Evolutionary conservation across 1,139 yeast genomes (phyloP), one percentile per base, ranked within the genome.

Genomic region (Starmera stellimalicola): DNA sequence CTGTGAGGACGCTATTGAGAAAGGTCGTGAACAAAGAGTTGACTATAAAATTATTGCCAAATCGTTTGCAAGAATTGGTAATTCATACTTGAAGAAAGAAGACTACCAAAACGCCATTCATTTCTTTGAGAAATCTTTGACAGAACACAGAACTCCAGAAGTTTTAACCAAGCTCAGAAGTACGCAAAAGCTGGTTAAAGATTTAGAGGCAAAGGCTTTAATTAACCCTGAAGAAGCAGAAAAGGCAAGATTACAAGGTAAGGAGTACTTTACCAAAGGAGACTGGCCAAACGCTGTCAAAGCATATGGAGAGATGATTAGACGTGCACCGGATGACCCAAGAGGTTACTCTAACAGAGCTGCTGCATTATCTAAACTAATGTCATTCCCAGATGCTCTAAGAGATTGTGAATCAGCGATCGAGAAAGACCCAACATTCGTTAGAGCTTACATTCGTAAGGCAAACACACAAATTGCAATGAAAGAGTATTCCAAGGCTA

Each of bases 311-410:
- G 98, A 93, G 62, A 91, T 93, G 85, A 70, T 88, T 51, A 84
- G 87, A 65, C 81, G 99, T 57, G 88, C 93, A 3, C 99, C 99
- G 38, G 77, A 78, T 38, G 98, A 93, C 60, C 94, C 95, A 24
- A 77, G 96, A 60, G 98, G 97, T 36, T 93, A 88, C 60, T 87
- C 95, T 30, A 93, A 93, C 65, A 82, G 98, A 62, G 98, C 99
- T 35, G 98, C 98, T 27, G 95, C 95, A 1, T 74, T 82, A 55
- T 77, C 94, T 34, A 93, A 93, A 61, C 73, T 93, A 47, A 77
- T 91, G 81, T 84, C 96, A 15, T 91, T 88, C 82, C 96, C 96
- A 26, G 98, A 88, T 50, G 97, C 95, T 11, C 78, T 93, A 41
- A 72, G 72, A 51, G 99, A 93, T 62, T 87, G 97, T 66, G 84